Conservation (phyloP, 768 basidiomycete genomes). For the Terana coerulea region DNA sequence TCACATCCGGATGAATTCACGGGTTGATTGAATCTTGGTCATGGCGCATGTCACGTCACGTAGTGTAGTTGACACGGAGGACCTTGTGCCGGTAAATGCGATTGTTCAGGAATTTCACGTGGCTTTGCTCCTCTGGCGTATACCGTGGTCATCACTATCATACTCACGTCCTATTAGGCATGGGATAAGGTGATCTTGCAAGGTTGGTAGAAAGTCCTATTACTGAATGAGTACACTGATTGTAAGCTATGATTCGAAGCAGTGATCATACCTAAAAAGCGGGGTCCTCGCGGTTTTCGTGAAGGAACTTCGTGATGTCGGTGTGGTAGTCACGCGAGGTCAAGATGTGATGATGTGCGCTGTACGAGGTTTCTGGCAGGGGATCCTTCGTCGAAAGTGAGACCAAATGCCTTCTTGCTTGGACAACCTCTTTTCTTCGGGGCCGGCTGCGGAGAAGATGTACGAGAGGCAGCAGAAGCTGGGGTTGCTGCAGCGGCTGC, state of each 20-base stretch:
- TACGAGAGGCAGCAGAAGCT: no score
- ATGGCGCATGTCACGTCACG: slow-evolving; percentile 38
- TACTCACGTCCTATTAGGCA: slow-evolving; percentile 21
- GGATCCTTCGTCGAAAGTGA: slow-evolving; percentile 4
- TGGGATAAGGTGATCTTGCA: slow-evolving; percentile 28
- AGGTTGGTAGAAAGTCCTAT: slow-evolving; percentile 27
- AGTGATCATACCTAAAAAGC: slow-evolving; percentile 22
- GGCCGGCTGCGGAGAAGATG: no score
- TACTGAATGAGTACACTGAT: not conserved
- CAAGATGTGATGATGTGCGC: slow-evolving; percentile 22
- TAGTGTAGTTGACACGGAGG: slow-evolving; percentile 36
- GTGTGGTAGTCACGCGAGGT: not conserved
- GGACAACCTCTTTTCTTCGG: no score
- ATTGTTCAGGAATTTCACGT: slow-evolving; percentile 18
- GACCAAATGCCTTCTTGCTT: no score
- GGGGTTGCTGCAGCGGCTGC: no score
- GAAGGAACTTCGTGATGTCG: slow-evolving; percentile 7
- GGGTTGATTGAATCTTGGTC: slow-evolving; percentile 40
- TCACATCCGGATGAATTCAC: slow-evolving; percentile 30
- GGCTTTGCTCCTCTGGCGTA: slow-evolving; percentile 14
- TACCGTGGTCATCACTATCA: slow-evolving; percentile 27
- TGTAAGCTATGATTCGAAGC: no score
- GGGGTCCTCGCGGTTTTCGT: slow-evolving; percentile 18
- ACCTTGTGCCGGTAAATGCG: slow-evolving; percentile 29
- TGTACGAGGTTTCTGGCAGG: slow-evolving; percentile 8